Evolutionary conservation across 2,329 filamentous ascomycete genomes (phyloP).

Genomic region (Pseudogymnoascus sp.): DNA sequence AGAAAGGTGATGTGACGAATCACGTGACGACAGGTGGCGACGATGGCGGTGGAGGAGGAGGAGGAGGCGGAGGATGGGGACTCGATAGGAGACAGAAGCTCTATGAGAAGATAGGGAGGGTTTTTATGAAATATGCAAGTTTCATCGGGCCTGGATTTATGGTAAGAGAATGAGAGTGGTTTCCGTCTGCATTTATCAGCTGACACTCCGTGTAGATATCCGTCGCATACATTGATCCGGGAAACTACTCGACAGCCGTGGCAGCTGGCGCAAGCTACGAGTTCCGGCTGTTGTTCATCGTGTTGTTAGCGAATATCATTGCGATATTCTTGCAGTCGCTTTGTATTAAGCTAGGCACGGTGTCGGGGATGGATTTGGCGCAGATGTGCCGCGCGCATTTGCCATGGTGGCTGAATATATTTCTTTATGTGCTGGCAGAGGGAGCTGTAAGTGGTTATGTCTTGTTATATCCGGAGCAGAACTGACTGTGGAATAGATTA

Average conservation of each 20-base stretch:
- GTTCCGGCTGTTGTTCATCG: constrained; percentile 47
- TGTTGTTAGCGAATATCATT: constrained; percentile 49
- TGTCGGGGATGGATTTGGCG: constrained; percentile 42
- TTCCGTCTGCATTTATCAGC: constrained; percentile 12
- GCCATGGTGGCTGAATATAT: constrained; percentile 42
- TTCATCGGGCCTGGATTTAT: constrained; percentile 49
- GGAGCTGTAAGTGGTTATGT: constrained; percentile 25
- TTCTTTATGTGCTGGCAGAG: constrained; percentile 44
- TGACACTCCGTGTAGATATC: constrained; percentile 19
- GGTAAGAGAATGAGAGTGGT: constrained; percentile 21
- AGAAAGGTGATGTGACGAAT: background rate
- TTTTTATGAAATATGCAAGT: constrained; percentile 35
- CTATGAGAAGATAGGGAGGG: constrained; percentile 13
- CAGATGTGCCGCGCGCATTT: constrained; percentile 43
- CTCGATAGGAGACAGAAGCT: background rate
- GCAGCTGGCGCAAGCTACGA: constrained; percentile 45
- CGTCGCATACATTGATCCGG: constrained; percentile 34
- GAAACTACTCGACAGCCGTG: constrained; percentile 51
- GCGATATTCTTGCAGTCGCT: constrained; percentile 50
- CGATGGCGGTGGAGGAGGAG: background rate
- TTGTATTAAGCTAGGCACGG: constrained; percentile 42
- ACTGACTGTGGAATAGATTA: constrained; percentile 27
- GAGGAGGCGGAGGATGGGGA: background rate
- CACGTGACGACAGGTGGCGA: background rate
- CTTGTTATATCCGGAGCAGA: background rate